Base-by-base conservation (phyloP, 129 eudicot species). In the Helichrysum umbraculigerum region DNA sequence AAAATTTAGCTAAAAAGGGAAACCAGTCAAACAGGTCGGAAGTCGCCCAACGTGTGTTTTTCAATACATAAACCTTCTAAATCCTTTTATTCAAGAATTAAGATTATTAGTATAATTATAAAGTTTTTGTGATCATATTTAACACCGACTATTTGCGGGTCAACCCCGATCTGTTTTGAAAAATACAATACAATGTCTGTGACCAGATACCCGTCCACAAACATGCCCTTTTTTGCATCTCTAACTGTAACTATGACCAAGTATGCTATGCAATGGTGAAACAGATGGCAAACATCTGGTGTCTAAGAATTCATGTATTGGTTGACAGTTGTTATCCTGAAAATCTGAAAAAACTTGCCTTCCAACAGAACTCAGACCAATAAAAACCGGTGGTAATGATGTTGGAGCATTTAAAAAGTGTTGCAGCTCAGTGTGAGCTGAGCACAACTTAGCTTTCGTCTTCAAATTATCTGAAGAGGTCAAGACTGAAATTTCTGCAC, bases 321-420 rank as follows among this genome's bases (percentile, higher is more conserved):
- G 11, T 25, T 2, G 7, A 34, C 37, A 35, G 41, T 35, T 35
- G 34, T 29, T 8, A 67, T 25, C 50, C n/a, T 19, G 59, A 20
- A 64, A 66, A 29, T 21, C 17, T 20, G 29, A 77, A 84, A 15
- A 73, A 79, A 76, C 90, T 85, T 76, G 81, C 98, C 98, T 91
- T 83, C 96, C 99, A 66, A 86, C 71, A 77, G 99, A 95, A 75
- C 96, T 95, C 85, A 95, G 81, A 63, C 99, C 83, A 52, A 95
- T 70, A 81, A 95, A 91, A 82, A 91, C 74, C 62, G 87, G 97
- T 21, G 83, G 83, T 74, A 82, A 77, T 61, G 90, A 84, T 34
- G 78, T 74, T 74, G 86, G 67, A 73, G 78, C 56, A 52, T 78
- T 79, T 76, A 95, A 76, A 75, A 95, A 95, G 62, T 68, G 71